Evolutionary conservation across 2,329 filamentous ascomycete species (phyloP).

Genomic region (Sordariomycetes sp.): DNA sequence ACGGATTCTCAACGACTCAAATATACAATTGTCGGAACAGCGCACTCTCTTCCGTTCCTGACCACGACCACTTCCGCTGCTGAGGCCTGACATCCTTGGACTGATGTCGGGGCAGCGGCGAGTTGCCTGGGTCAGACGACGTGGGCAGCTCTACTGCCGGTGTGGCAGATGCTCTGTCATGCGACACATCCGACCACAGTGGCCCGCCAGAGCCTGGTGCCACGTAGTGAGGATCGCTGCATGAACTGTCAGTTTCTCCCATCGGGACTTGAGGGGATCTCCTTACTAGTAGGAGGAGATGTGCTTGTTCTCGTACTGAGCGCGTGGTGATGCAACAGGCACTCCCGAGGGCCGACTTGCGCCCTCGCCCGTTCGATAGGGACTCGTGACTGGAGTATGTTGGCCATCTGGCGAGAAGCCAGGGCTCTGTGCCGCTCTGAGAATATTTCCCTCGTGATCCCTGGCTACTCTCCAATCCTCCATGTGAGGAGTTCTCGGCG

Average conservation of each 20-base stretch:
- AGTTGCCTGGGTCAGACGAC: slow-evolving; percentile 17
- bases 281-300: no score
- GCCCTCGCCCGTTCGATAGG: no score
- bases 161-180: background rate
- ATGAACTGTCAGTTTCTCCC: no score
- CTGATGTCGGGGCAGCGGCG: slow-evolving; percentile 24
- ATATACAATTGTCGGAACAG: slow-evolving; percentile 9
- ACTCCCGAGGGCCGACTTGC: no score
- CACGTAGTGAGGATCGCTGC: no score
- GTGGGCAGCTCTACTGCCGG: slow-evolving; percentile 24
- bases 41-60: slow-evolving; percentile 16
- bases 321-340: no score
- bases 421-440: background rate
- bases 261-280: no score
- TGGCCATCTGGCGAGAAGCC: background rate
- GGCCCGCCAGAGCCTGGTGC: no score
- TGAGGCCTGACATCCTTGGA: slow-evolving; percentile 4
- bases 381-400: no score
- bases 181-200: no score
- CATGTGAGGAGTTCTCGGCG: background rate
- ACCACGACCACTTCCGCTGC: slow-evolving; percentile 19
- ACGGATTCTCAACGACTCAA: no score
- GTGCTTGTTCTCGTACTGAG: no score
- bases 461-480: background rate
- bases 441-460: background rate